Base-by-base conservation (phyloP, 257 asterid genomes). In the Solanum sejunctum region DNA sequence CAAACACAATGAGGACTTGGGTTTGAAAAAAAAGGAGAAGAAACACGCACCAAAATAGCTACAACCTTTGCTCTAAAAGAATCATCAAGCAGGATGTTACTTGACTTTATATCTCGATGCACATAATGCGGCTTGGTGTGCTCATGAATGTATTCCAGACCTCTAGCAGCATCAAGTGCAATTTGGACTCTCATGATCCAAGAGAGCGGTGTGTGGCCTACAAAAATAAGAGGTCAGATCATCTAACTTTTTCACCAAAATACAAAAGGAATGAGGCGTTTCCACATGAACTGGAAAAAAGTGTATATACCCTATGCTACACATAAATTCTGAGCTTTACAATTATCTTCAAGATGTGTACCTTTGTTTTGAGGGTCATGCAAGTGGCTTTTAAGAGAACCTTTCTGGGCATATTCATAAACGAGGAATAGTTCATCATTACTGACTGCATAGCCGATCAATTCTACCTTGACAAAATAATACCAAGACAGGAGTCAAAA, bases 101-200 rank as follows among this genome's bases (percentile, higher is more conserved):
- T 95, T 2, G 98, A 92, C 89, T 97, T 97, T 89, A 97, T 90
- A 91, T 97, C 99, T 32, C 99, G 92, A 86, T 97, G 99, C 69
- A 97, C 98, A 67, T 97, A 97, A 83, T 95, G 98, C 81, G 98
- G 98, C 71, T 92, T 94, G 0, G 99, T 97, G 94, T 97, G 99
- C 87, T 97, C 99, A 10, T 97, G 99, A 89, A 97, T 92, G 90
- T 97, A 97, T 88, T 97, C 99, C 54, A 97, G 86, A 84, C 98
- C 99, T 91, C 97, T 90, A 82, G 98, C 98, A 85, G 99, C 92
- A 89, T 97, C 99, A n/a, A 97, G 97, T n/a, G 97, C 98, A 88
- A 97, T 93, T 89, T 95, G 98, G 83, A 97, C 91, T 89, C 99
- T 93, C 96, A 90, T 86, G 80, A 93, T 92, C 99, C 99, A 97